Percentiles rank a stretch among this genome's conserved stretches.
Evolutionary conservation across 495 filamentous ascomycete genomes (phyloP).

Genomic region (Oleoguttula mirabilis): DNA sequence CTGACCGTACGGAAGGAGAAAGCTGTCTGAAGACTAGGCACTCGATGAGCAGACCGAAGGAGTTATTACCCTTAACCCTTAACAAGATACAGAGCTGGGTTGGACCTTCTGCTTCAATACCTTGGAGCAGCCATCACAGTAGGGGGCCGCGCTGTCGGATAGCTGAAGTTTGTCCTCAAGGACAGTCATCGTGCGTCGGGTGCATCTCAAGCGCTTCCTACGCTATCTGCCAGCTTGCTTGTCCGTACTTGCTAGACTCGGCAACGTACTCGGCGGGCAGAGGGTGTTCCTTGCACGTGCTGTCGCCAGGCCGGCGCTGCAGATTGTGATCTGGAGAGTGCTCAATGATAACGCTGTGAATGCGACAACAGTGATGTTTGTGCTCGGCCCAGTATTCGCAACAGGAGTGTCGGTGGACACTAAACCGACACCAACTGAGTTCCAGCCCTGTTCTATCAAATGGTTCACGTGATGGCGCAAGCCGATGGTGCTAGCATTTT

Average conservation of each 20-base stretch:
- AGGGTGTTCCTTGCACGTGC: slow-evolving; percentile 43
- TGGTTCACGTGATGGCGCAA: slow-evolving; percentile 22
- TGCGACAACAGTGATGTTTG: slow-evolving; percentile 14
- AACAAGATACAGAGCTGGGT: no score
- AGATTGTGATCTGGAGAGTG: slow-evolving; percentile 47
- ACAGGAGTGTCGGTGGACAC: slow-evolving; percentile 19
- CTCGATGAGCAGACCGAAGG: no score
- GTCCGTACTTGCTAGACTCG: slow-evolving; percentile 42
- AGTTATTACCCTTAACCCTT: no score
- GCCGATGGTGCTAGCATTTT: slow-evolving; percentile 19
- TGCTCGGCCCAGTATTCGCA: slow-evolving; percentile 20
- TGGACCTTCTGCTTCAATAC: slow-evolving; percentile 21
- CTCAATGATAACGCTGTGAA: slow-evolving; percentile 17
- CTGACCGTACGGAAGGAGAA: slow-evolving; percentile 17
- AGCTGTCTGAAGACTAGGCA: slow-evolving; percentile 13
- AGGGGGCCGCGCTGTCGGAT: slow-evolving; percentile 23
- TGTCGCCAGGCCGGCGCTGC: slow-evolving; percentile 38
- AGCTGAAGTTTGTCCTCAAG: slow-evolving; percentile 16
- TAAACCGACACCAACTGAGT: slow-evolving; percentile 13
- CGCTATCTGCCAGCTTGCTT: slow-evolving; percentile 29
- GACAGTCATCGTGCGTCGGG: slow-evolving; percentile 25
- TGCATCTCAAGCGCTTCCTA: slow-evolving; percentile 18
- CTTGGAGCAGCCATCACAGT: slow-evolving; percentile 21
- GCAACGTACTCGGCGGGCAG: slow-evolving; percentile 40
- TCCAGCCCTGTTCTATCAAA: slow-evolving; percentile 12